phyloP scores from a whole-genome alignment of 768 basidiomycete genomes.

The Tulasnella calospora region DNA sequence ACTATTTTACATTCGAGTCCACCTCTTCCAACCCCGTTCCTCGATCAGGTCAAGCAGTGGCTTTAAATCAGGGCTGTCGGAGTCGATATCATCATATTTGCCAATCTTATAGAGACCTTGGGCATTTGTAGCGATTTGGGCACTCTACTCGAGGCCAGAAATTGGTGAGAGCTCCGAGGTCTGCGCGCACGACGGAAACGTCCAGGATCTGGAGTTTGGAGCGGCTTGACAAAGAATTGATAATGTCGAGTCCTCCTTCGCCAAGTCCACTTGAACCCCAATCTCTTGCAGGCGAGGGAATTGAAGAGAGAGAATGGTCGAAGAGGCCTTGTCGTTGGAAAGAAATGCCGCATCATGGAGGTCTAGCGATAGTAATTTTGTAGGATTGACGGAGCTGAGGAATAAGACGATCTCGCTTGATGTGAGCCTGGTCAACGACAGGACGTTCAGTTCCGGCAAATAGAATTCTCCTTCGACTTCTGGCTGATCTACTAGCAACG shows the following conservation, averaged over 20 bases:
- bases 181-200: not conserved
- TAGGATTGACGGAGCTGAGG: too few species aligned
- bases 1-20: not conserved
- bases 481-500: too few species aligned
- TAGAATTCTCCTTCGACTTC: too few species aligned
- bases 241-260: not conserved
- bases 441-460: too few species aligned
- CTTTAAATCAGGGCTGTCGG: not conserved
- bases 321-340: not conserved
- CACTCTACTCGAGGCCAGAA: not conserved
- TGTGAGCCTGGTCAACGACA: too few species aligned
- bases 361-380: not conserved
- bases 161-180: not conserved
- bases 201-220: not conserved
- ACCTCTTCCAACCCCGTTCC: not conserved
- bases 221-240: not conserved
- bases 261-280: not conserved
- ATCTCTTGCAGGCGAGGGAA: not conserved
- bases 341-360: not conserved
- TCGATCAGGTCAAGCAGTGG: not conserved
- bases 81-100: not conserved
- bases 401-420: too few species aligned
- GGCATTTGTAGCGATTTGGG: not conserved
- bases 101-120: not conserved
- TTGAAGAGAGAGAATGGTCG: not conserved